Percentiles rank a stretch among this genome's conserved stretches.
These are phyloP conservation scores for Gossypium arboreum DNA, from an alignment of 345 rosid species.

Conservation along the genomic window DNA sequence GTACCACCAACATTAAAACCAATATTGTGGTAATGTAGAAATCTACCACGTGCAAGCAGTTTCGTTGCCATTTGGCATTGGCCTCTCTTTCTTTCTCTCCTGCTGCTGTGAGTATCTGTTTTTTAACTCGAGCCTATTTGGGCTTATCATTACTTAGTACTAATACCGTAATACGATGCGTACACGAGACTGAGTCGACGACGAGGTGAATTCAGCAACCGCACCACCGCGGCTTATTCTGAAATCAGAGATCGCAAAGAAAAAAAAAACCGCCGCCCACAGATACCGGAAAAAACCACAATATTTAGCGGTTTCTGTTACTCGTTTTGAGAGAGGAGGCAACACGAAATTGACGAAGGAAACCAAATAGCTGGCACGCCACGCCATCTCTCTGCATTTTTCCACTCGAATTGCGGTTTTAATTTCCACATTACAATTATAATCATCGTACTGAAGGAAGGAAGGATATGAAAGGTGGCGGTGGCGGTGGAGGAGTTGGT, in stretches of 20 bases:
- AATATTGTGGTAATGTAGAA: background rate
- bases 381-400: background rate
- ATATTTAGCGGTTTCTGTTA: background rate
- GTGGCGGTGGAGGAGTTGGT: conserved; percentile 38
- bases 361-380: background rate
- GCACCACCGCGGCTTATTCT: background rate
- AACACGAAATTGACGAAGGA: background rate
- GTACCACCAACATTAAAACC: too few species aligned
- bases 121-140: background rate
- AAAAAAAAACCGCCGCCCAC: background rate
- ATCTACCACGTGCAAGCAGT: background rate
- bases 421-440: too few species aligned
- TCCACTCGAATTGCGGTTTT: too few species aligned
- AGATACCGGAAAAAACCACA: background rate
- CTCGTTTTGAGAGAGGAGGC: background rate
- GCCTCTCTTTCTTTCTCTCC: background rate
- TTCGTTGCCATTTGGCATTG: background rate
- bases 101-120: background rate
- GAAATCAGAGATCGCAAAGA: background rate
- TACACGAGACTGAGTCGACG: background rate
- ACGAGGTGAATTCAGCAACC: background rate
- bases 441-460: background rate
- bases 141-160: background rate
- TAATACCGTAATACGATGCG: background rate
- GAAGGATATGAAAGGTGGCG: conserved; percentile 20